phyloP scores from a whole-genome alignment of 164 flowering plant genomes.

The Amborella trichopoda region DNA sequence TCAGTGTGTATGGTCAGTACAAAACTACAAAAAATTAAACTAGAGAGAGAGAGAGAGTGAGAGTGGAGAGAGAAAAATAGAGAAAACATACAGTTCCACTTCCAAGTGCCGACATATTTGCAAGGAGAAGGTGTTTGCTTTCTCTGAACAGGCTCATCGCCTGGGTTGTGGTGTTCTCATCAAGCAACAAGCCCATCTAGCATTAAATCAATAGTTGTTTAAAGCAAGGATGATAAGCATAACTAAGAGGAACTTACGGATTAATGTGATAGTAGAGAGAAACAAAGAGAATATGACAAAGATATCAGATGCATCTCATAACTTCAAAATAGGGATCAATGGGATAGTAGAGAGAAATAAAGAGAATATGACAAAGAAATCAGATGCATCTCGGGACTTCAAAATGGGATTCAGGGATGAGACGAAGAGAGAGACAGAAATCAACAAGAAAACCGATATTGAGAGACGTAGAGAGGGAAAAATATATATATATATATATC shows the following conservation, averaged over 20 bases:
- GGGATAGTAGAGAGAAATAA: too few relatives aligned
- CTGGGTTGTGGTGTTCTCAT: constrained; percentile 23
- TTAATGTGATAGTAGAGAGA: too few relatives aligned
- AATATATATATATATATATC: constrained; percentile 1
- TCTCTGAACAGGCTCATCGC: constrained; percentile 48
- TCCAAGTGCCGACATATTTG: constrained; percentile 46
- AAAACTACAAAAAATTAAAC: background rate
- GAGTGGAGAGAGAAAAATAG: background rate
- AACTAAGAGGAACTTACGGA: too few relatives aligned
- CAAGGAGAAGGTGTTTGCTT: constrained; percentile 42
- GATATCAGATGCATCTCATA: too few relatives aligned
- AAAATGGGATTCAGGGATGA: too few relatives aligned
- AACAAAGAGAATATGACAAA: too few relatives aligned
- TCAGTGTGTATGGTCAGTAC: too few relatives aligned
- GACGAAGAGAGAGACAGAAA: too few relatives aligned
- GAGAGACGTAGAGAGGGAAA: background rate
- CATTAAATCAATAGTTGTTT: constrained; percentile 7
- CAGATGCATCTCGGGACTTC: too few relatives aligned
- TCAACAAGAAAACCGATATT: background rate
- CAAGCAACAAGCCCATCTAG: constrained; percentile 44
- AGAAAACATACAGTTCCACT: constrained; percentile 34
- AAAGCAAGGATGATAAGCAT: too few relatives aligned
- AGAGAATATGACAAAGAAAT: too few relatives aligned
- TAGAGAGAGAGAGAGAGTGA: background rate
- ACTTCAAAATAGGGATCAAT: too few relatives aligned